These are phyloP conservation scores for Periglandula ipomoeae DNA, from an alignment of 2,329 filamentous ascomycete genomes.

Conservation along the genomic window DNA sequence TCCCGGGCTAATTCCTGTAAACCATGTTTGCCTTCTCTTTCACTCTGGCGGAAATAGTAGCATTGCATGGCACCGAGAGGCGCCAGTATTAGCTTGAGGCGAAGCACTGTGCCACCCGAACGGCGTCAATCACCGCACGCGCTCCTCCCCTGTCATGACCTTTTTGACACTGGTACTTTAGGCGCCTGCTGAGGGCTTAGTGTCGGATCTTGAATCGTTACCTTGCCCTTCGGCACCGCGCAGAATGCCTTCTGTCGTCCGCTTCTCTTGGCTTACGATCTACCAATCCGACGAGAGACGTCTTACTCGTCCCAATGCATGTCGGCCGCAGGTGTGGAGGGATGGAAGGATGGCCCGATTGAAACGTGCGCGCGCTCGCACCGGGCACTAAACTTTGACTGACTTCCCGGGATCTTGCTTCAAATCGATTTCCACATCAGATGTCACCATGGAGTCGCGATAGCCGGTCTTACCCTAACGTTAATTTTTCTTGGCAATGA, in stretches of 20 bases:
- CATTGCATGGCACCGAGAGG: no score
- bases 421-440: conserved; percentile 2
- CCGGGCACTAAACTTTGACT: conserved; percentile 3
- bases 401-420: conserved; percentile 4
- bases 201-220: background rate
- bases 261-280: background rate
- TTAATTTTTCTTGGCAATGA: conserved; percentile 1
- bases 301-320: background rate
- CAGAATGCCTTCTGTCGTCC: no score
- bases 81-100: no score
- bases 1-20: no score
- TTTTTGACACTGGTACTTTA: background rate
- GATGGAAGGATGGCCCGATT: background rate
- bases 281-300: background rate
- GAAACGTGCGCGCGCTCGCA: background rate
- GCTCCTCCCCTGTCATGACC: background rate
- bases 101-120: background rate
- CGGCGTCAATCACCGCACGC: background rate
- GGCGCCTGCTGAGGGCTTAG: background rate
- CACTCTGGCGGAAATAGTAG: no score
- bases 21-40: no score
- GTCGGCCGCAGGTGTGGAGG: background rate
- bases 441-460: conserved; percentile 6
- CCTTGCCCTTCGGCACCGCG: no score
- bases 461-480: conserved; percentile 3